Conservation (phyloP, 2,329 filamentous ascomycete species). For the Mycosphaerella arachidis region DNA sequence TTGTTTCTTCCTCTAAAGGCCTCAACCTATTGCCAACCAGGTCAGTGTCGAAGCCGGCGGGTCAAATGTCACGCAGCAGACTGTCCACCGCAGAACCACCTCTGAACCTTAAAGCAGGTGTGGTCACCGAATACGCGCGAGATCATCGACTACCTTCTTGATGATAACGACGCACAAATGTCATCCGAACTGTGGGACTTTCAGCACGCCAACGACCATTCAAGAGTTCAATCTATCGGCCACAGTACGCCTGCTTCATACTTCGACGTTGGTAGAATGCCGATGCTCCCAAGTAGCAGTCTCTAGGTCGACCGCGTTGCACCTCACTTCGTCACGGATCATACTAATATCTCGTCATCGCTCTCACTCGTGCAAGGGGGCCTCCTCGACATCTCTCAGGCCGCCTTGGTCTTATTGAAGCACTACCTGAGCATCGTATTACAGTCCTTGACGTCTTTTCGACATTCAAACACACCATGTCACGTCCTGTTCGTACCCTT, state of each 20-base stretch:
- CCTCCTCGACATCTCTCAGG: background rate
- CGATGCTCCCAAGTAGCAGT: background rate
- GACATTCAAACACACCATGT: conserved; percentile 6
- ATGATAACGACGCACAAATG: too few species aligned
- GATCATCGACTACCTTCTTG: background rate
- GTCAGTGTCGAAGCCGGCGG: background rate
- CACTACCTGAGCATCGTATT: background rate
- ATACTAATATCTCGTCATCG: background rate
- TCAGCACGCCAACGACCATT: background rate
- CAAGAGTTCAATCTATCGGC: background rate
- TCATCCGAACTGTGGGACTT: background rate
- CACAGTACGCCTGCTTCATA: background rate
- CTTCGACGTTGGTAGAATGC: background rate
- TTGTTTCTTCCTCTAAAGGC: background rate
- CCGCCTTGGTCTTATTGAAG: background rate
- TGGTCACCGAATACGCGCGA: background rate
- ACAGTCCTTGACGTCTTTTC: background rate
- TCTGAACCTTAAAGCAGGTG: background rate
- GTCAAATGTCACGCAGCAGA: background rate
- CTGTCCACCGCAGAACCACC: background rate
- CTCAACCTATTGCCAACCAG: background rate
- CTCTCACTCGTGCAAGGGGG: background rate
- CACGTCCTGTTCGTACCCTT: conserved; percentile 5
- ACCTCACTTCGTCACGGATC: background rate
- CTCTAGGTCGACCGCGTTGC: background rate